Conservation (phyloP, 2,329 filamentous ascomycete genomes). For the Alternaria infectoria region DNA sequence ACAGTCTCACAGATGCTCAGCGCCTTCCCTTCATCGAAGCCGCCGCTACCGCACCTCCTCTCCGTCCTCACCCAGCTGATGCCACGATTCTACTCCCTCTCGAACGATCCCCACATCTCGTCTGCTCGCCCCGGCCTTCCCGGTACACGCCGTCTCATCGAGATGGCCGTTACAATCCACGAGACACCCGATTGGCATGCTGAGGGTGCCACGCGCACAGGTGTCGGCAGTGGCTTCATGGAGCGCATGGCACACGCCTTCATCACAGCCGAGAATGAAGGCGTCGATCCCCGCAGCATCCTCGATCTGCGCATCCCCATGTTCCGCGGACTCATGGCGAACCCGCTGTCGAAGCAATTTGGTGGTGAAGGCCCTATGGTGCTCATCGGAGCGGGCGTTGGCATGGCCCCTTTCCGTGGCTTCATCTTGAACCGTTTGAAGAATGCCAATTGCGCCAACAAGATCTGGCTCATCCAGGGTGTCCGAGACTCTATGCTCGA, state of each 20-base stretch:
- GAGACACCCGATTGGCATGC: conserved; percentile 80
- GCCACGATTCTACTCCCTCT: conserved; percentile 98
- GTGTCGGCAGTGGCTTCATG: conserved; percentile 91
- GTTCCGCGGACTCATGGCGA: conserved; percentile 98
- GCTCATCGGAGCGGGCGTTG: conserved; percentile 93
- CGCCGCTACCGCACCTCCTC: conserved; percentile 81
- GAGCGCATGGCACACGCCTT: conserved; percentile 80
- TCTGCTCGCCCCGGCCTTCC: conserved; percentile 72
- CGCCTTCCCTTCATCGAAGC: conserved; percentile 90
- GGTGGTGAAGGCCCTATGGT: conserved; percentile 96
- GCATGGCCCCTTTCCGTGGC: conserved; percentile 95
- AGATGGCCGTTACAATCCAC: conserved; percentile 96
- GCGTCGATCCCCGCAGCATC: conserved; percentile 53
- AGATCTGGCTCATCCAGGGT: conserved; percentile 95
- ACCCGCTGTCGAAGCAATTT: conserved; percentile 91
- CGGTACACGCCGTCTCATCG: conserved; percentile 76
- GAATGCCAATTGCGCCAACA: conserved; percentile 95
- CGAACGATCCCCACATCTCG: conserved; percentile 88
- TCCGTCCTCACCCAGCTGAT: conserved; percentile 85
- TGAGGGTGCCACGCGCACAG: conserved; percentile 68
- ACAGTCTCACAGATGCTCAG: conserved; percentile 84
- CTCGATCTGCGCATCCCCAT: conserved; percentile 83
- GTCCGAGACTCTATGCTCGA: conserved; percentile 93
- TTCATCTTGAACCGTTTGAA: conserved; percentile 94
- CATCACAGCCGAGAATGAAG: conserved; percentile 68